These are phyloP conservation scores for Serpula lacrymans DNA, from an alignment of 768 basidiomycete genomes.

Conservation along the genomic window DNA sequence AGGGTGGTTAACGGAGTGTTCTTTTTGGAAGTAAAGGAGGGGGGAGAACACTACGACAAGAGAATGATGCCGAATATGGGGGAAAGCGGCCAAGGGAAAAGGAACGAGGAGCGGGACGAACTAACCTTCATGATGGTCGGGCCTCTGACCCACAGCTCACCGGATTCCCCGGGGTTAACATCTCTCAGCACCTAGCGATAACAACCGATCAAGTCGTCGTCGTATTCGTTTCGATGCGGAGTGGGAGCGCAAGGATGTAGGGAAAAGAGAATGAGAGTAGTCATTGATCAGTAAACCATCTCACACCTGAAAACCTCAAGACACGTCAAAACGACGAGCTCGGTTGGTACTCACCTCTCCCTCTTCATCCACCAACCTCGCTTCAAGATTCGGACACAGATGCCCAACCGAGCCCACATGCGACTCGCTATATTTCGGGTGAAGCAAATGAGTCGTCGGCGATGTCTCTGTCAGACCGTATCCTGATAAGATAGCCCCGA, in stretches of 20 bases:
- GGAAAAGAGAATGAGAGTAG: constrained; percentile 6
- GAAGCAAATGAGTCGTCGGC: constrained; percentile 61
- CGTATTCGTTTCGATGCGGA: too few relatives aligned
- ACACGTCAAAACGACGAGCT: not conserved
- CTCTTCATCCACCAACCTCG: constrained; percentile 66
- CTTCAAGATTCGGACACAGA: constrained; percentile 73
- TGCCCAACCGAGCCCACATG: constrained; percentile 68
- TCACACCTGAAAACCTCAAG: too few relatives aligned
- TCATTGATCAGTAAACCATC: too few relatives aligned
- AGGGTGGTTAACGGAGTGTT: not conserved
- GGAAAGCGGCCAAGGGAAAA: too few relatives aligned
- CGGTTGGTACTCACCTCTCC: constrained; percentile 31
- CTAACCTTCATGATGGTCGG: constrained; percentile 75
- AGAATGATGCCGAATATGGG: too few relatives aligned
- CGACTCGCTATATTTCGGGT: constrained; percentile 34
- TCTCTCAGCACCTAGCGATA: not conserved
- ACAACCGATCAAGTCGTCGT: too few relatives aligned
- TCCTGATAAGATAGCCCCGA: constrained; percentile 36
- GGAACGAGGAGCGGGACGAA: not conserved
- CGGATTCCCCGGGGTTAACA: too few relatives aligned
- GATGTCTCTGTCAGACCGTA: constrained; percentile 85
- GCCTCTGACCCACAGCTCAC: constrained; percentile 82
- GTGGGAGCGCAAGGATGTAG: not conserved
- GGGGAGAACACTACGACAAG: too few relatives aligned
- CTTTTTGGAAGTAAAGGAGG: too few relatives aligned